Evolutionary conservation across 495 filamentous ascomycete genomes (phyloP), one percentile per base, ranked within the genome.

Genomic region (Pyronema omphalodes): DNA sequence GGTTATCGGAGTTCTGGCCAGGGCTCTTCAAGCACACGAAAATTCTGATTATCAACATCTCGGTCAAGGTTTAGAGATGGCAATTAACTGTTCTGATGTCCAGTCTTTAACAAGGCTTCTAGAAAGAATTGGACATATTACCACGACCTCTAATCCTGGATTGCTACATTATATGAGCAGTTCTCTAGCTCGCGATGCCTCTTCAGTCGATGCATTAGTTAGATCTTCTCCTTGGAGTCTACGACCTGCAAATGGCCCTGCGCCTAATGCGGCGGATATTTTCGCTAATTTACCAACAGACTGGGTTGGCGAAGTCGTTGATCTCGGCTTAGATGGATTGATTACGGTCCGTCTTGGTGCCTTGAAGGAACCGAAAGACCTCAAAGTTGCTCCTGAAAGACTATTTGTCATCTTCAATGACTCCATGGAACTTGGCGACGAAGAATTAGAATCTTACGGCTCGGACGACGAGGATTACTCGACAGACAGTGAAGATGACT

Each of bases 291-390:
- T 55, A 6, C 60, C 58, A 1, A 47, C 66, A 12, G 67, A 74
- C 34, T 79, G 75, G 69, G 59, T 80, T 55, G 79, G 78, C 3
- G 74, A 78, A 56, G 67, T 82, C 18, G 65, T 79, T 9, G 70
- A 75, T 46, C 66, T 76, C 7, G 68, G 70, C 23, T 58, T 73
- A 9, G 74, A 79, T 61, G 79, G 79, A 1, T 59, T 65, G 4
- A 58, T 79, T 6, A 73, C 68, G 1, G 69, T 82, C 36, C 69
- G 77, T 18, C 65, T 82, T 43, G 73, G 73, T 11, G 72, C 69
- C 5, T 47, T 69, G 19, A 58, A 67, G 12, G 58, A 70, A n/a
- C 70, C 71, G 15, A 61, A 64, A 12, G 78, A 81, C 56, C 58
- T 80, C 47, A 67, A 59, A 9, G 60, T 78, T 43, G 56, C 69